phyloP scores from a whole-genome alignment of 176 grass and related monocot genomes.

The Tillandsia fasciculata region DNA sequence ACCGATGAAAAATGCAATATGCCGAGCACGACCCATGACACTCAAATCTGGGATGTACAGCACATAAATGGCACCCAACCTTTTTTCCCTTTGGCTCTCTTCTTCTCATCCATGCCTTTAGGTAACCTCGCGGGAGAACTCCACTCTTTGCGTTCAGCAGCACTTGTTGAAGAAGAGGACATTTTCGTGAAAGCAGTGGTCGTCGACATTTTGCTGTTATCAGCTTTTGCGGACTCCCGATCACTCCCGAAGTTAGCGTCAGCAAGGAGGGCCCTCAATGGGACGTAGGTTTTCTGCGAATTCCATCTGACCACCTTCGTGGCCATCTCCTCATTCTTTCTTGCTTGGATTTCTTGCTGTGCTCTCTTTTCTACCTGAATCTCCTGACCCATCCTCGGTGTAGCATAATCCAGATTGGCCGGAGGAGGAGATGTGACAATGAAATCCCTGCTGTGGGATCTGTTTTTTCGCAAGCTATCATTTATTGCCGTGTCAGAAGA shows the following conservation, averaged over 20 bases:
- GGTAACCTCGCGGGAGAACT: constrained; percentile 42
- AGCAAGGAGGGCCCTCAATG: constrained; percentile 49
- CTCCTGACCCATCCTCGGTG: background rate
- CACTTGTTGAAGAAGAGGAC: background rate
- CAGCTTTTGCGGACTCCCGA: constrained; percentile 30
- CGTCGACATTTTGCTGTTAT: constrained; percentile 20
- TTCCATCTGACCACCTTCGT: constrained; percentile 14
- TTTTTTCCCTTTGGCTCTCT: constrained; percentile 38
- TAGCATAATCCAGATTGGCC: constrained; percentile 2
- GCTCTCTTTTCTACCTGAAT: constrained; percentile 12
- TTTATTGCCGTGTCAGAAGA: constrained; percentile 11
- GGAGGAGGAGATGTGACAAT: constrained; percentile 1
- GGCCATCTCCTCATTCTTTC: constrained; percentile 18
- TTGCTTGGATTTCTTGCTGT: background rate
- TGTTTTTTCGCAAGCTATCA: constrained; percentile 6
- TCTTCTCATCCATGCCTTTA: constrained; percentile 10
- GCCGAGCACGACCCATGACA: background rate
- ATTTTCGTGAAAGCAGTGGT: constrained; percentile 10
- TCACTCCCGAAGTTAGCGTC: constrained; percentile 44
- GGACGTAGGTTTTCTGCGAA: constrained; percentile 30
- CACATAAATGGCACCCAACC: constrained; percentile 53
- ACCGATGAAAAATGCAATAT: background rate
- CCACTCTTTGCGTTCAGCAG: constrained; percentile 28
- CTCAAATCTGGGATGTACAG: constrained; percentile 41
- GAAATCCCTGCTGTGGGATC: background rate